These are phyloP conservation scores for Trypanosoma mega DNA, from an alignment of 208 protist species.

Conservation along the genomic window DNA sequence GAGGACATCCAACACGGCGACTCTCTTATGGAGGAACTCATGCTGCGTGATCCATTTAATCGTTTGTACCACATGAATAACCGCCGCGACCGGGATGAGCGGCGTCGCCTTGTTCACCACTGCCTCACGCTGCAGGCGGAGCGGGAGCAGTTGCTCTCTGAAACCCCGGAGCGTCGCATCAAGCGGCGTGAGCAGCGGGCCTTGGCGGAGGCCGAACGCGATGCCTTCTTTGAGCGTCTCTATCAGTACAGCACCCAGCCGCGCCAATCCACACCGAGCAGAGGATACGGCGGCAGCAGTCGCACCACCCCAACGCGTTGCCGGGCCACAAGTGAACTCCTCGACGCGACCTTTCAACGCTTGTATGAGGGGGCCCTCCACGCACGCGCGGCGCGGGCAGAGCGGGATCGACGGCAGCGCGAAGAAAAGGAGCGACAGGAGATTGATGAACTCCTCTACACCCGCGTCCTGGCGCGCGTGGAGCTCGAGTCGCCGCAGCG, in stretches of 20 bases:
- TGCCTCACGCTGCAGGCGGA: slow-evolving; percentile 52
- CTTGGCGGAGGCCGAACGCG: slow-evolving; percentile 31
- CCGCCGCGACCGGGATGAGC: slow-evolving; percentile 65
- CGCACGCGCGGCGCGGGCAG: slow-evolving; percentile 17
- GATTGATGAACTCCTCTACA: slow-evolving; percentile 52
- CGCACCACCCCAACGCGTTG: slow-evolving; percentile 5
- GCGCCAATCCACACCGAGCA: too few relatives aligned
- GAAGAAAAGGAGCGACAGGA: slow-evolving; percentile 40
- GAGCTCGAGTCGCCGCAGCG: slow-evolving; percentile 32
- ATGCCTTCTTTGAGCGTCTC: slow-evolving; percentile 20
- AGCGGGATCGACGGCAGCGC: slow-evolving; percentile 15
- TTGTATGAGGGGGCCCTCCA: slow-evolving; percentile 46
- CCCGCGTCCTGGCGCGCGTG: slow-evolving; percentile 45
- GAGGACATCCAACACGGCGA: slow-evolving; percentile 10
- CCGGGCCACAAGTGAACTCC: background rate
- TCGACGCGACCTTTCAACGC: slow-evolving; percentile 28
- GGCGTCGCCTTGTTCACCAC: slow-evolving; percentile 42
- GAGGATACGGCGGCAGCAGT: too few relatives aligned
- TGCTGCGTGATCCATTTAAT: slow-evolving; percentile 46
- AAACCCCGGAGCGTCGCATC: slow-evolving; percentile 30
- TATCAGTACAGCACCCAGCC: slow-evolving; percentile 5
- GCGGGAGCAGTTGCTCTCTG: slow-evolving; percentile 47
- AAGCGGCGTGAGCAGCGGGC: slow-evolving; percentile 33
- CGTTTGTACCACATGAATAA: slow-evolving; percentile 88
- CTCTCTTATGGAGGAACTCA: slow-evolving; percentile 13